A percentile compares a stretch with the other conserved stretches of the same genome.
Conservation (phyloP, 1,284 basidiomycete genomes). For the Rhodotorula sp. region DNA sequence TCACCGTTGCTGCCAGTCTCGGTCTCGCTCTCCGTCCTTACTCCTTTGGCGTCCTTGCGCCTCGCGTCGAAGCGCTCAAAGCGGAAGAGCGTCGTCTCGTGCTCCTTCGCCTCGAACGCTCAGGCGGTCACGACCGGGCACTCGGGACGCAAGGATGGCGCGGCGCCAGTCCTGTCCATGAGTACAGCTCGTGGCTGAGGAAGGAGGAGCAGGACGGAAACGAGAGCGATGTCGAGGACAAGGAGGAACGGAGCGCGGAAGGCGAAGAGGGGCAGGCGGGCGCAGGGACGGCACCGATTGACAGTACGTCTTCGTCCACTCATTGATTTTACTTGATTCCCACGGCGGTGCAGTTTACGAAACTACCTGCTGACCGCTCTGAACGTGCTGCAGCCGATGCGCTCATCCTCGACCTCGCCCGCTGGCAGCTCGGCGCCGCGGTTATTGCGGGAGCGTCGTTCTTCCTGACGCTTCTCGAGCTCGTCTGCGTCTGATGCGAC, state of each 20-base stretch:
- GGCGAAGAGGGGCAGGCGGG: not conserved
- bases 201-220: not conserved
- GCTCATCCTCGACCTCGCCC: conserved; percentile 10
- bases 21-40: conserved; percentile 10
- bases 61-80: conserved; percentile 13
- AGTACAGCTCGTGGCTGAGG: not conserved
- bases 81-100: conserved; percentile 13
- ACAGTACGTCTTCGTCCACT: conserved; percentile 4
- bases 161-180: conserved; percentile 3
- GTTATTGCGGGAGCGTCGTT: not conserved
- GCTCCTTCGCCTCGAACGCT: not conserved
- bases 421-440: conserved; percentile 3
- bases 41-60: conserved; percentile 13
- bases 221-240: conserved; percentile 11
- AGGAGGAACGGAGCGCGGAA: not conserved
- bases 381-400: conserved; percentile 4
- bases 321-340: accelerated
- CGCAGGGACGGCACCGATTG: not conserved
- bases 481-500: not conserved
- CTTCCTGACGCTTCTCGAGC: not conserved
- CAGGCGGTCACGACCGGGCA: not conserved
- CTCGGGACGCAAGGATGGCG: conserved; percentile 1
- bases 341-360: too few relatives aligned
- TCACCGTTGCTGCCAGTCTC: conserved; percentile 4
- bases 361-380: not conserved